These are phyloP conservation scores for Hortaea sp. DNA, from an alignment of 2,329 filamentous ascomycete genomes.

Conservation along the genomic window DNA sequence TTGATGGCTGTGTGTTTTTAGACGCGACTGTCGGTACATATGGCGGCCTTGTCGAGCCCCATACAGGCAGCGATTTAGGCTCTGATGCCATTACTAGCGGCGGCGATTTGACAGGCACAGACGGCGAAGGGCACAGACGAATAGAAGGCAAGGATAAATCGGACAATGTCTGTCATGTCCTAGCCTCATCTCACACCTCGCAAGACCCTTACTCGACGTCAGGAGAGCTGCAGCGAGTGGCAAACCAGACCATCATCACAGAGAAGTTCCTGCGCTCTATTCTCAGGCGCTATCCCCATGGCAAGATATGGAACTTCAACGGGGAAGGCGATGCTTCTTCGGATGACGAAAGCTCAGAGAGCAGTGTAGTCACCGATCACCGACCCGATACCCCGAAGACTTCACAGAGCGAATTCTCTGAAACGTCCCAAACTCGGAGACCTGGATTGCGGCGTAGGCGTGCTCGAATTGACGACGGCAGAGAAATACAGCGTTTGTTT, in stretches of 20 bases:
- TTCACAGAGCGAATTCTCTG: background rate
- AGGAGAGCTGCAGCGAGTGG: slow-evolving; percentile 1
- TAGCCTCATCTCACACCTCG: slow-evolving; percentile 11
- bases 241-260: slow-evolving; percentile 4
- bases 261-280: slow-evolving; percentile 15
- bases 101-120: slow-evolving; percentile 1
- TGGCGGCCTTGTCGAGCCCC: slow-evolving; percentile 12
- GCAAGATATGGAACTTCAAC: slow-evolving; percentile 18
- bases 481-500: slow-evolving; percentile 28
- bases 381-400: background rate
- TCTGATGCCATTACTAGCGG: slow-evolving; percentile 5
- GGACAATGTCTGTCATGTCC: slow-evolving; percentile 9
- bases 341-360: slow-evolving; percentile 4
- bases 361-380: background rate
- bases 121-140: slow-evolving; percentile 6
- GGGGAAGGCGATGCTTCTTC: slow-evolving; percentile 7
- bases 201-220: slow-evolving; percentile 1
- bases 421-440: background rate
- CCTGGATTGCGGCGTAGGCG: background rate
- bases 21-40: slow-evolving; percentile 24
- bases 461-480: slow-evolving; percentile 9
- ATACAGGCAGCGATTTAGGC: slow-evolving; percentile 2
- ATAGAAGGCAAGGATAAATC: background rate
- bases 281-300: slow-evolving; percentile 13
- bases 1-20: slow-evolving; percentile 39